Conservation (phyloP, 2,329 filamentous ascomycete genomes). For the Colletotrichum abscissum region DNA sequence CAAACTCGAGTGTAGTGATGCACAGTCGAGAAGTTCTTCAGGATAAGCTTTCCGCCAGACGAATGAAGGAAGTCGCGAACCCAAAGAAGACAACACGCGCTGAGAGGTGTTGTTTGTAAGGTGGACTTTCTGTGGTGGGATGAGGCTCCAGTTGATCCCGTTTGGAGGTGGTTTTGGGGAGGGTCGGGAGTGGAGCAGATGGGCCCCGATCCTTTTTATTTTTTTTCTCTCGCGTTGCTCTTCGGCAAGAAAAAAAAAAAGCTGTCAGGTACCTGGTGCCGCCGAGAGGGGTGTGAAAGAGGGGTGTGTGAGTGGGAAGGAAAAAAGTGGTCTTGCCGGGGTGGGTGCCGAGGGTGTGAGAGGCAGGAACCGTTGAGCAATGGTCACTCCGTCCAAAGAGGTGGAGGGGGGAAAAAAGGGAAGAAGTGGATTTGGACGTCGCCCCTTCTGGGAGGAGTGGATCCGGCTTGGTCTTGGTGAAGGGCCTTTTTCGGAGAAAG, state of each 20-base stretch:
- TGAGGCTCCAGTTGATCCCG: constrained; percentile 39
- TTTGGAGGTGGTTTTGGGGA: constrained; percentile 38
- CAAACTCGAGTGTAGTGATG: constrained; percentile 13
- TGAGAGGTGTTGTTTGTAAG: constrained; percentile 34
- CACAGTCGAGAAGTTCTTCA: constrained; percentile 5
- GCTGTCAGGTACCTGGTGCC: constrained; percentile 34
- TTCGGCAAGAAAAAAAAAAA: constrained; percentile 25
- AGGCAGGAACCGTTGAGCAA: constrained; percentile 34
- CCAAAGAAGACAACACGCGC: constrained; percentile 32
- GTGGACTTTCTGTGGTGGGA: constrained; percentile 37
- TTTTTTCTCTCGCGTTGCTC: constrained; percentile 33
- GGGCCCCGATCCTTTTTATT: constrained; percentile 37
- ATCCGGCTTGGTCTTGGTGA: constrained; percentile 31
- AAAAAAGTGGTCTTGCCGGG: constrained; percentile 32
- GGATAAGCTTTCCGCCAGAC: constrained; percentile 25
- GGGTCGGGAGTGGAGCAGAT: constrained; percentile 37
- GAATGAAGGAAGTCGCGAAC: constrained; percentile 35
- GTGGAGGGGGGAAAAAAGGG: constrained; percentile 28
- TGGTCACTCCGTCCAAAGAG: constrained; percentile 34
- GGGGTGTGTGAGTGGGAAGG: not conserved
- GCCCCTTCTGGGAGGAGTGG: constrained; percentile 36
- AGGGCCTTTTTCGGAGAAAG: constrained; percentile 36
- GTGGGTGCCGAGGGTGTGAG: constrained; percentile 33
- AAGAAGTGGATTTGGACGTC: constrained; percentile 36
- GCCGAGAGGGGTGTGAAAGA: constrained; percentile 20